Evolutionary conservation across 805 yeast species (phyloP).

Genomic region (Yamadazyma sp.): DNA sequence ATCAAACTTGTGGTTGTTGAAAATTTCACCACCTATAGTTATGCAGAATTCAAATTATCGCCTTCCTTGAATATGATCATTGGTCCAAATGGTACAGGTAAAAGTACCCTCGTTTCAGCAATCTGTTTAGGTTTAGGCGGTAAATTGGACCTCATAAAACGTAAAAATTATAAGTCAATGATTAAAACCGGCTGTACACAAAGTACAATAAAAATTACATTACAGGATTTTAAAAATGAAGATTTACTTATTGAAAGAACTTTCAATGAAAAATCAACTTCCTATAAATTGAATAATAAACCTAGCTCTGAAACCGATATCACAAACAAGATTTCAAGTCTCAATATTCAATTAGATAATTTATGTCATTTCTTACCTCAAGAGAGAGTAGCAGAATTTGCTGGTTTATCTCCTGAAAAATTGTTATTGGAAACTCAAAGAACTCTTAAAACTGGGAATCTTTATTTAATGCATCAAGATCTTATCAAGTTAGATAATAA

Average conservation of each 20-base stretch:
- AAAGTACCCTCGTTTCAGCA: conserved; percentile 89
- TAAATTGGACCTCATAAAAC: conserved; percentile 65
- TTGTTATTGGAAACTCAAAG: conserved; percentile 75
- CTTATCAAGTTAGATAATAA: conserved; percentile 51
- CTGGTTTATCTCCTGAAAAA: conserved; percentile 72
- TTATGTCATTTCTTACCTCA: conserved; percentile 94
- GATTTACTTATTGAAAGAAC: conserved; percentile 43
- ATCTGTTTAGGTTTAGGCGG: conserved; percentile 88
- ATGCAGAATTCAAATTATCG: conserved; percentile 70
- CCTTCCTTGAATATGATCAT: conserved; percentile 88
- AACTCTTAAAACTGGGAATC: conserved; percentile 63
- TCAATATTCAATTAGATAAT: conserved; percentile 84
- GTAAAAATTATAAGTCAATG: conserved; percentile 64
- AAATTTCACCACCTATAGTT: conserved; percentile 67
- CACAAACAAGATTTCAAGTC: conserved; percentile 39
- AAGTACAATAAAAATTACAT: conserved; percentile 44
- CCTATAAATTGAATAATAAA: conserved; percentile 49
- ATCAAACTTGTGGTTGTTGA: conserved; percentile 49
- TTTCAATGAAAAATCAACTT: conserved; percentile 45
- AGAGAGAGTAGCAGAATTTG: conserved; percentile 91
- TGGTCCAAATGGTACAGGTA: conserved; percentile 97
- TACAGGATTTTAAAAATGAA: conserved; percentile 38
- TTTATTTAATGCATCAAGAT: conserved; percentile 54
- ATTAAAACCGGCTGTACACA: conserved; percentile 64
- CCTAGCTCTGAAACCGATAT: conserved; percentile 44